Evolutionary conservation across 78 protist genomes (phyloP).

Genomic region (Tieghemostelium lacteum): DNA sequence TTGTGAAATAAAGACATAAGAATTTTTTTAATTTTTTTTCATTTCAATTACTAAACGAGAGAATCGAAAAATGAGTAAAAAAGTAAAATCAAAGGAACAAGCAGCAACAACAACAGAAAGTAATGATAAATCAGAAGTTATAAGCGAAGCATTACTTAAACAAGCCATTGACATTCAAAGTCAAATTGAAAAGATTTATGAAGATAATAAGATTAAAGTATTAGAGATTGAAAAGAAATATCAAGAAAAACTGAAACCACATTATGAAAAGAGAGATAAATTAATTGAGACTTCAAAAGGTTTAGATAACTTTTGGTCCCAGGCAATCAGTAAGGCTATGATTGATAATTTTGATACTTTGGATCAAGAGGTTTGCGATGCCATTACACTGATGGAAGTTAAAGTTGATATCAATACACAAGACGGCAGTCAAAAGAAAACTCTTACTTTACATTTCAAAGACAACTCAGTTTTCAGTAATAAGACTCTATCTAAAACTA

Average conservation of each 20-base stretch:
- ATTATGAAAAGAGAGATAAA: constrained; percentile 31
- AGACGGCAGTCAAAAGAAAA: neutral
- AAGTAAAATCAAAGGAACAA: neutral
- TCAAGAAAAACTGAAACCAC: neutral
- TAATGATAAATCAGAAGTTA: neutral
- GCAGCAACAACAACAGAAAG: neutral
- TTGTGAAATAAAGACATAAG: no score
- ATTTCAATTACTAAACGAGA: no score
- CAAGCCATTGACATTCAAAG: constrained; percentile 5
- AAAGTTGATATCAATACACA: neutral
- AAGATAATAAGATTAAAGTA: constrained; percentile 11
- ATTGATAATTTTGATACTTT: neutral
- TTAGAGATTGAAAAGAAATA: neutral
- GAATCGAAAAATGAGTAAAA: no score
- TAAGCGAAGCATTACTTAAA: neutral
- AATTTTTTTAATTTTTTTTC: no score
- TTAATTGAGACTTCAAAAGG: constrained; percentile 10
- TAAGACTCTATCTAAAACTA: neutral
- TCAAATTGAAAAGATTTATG: neutral
- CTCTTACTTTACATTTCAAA: neutral
- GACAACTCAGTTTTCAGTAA: constrained; percentile 10
- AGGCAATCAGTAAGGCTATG: neutral
- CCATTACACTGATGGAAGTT: neutral
- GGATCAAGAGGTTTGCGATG: neutral
- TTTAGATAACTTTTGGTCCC: constrained; percentile 13